A percentile compares a stretch with the other conserved stretches of the same genome.
These are phyloP conservation scores for Rhynchosporium agropyri DNA, from an alignment of 2,329 filamentous ascomycete species.

Conservation along the genomic window DNA sequence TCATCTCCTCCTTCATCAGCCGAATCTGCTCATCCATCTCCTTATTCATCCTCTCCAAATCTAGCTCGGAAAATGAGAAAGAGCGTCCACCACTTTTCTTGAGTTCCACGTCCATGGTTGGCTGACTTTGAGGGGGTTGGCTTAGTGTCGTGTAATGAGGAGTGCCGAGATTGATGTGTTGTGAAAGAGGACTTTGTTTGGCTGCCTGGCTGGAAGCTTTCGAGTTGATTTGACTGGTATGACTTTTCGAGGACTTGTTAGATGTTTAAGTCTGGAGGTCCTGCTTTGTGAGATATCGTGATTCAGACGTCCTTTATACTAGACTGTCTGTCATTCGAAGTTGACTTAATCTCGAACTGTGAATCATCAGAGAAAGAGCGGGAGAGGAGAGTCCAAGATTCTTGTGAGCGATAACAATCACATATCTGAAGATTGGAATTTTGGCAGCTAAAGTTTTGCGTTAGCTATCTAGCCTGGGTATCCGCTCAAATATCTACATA, in stretches of 20 bases:
- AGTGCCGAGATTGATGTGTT: neutral
- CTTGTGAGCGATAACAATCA: neutral
- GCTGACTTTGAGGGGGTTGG: too few species aligned
- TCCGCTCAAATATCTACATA: conserved; percentile 9
- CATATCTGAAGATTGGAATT: neutral
- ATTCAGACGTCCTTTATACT: too few species aligned
- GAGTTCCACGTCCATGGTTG: too few species aligned
- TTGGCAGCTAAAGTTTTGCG: conserved; percentile 12
- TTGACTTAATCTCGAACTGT: neutral
- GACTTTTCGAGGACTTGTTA: neutral
- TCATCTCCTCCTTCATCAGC: conserved; percentile 39
- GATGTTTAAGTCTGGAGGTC: too few species aligned
- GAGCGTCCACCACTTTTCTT: too few species aligned
- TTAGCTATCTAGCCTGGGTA: conserved; percentile 17
- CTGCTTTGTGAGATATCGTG: neutral
- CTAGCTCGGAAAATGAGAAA: too few species aligned
- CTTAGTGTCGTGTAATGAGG: neutral
- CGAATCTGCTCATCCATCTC: conserved; percentile 44
- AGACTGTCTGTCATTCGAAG: too few species aligned
- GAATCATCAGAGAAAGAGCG: conserved; percentile 11
- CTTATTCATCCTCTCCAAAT: conserved; percentile 49
- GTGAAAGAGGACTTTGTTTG: neutral
- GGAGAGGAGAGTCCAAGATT: neutral
- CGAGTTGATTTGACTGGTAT: neutral
- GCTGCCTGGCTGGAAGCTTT: neutral